Base-by-base conservation (phyloP, 768 basidiomycete genomes). In the Lactifluus rugatus region DNA sequence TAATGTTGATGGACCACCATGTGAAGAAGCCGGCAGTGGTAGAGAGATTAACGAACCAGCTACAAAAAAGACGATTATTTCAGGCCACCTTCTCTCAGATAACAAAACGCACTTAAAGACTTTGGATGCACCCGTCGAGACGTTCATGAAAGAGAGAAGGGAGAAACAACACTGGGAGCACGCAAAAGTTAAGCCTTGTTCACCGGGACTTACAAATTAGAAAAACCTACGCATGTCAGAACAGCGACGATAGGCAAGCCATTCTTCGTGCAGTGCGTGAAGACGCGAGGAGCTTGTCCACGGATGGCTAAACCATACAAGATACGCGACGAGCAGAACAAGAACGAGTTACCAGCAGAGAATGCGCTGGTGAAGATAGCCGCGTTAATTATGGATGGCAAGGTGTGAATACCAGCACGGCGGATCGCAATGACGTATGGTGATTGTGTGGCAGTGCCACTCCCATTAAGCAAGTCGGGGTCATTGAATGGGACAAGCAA, bases 341-440 rank as follows among this genome's bases (percentile, higher is more conserved):
- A 63, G 75, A 73, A 81, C 61, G 81, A 83, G 70, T 84, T 87
- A 52, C 79, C 82, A 16, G 86, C 82, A 26, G 84, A 87, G 74
- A 87, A 84, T 3, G 85, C 84, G 62, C 79, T 79, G 5, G 88
- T 80, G 66, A 91, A 79, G 65, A 90, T 74, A 54, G 74, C 76
- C 11, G 81, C 87, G 66, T 91, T 91, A 70, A 91, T 77, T 65
- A 91, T 79, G 47, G 81, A 80, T 6, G 82, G 81, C 32, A 87
- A 73, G 10, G 54, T 81, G 73, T 80, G 82, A 67, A 90, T 80
- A 11, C 89, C 86, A 0, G 87, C 84, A 41, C 78, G 76, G 46
- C 72, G 77, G 63, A 93, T 83, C 19, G 89, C 90, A 62, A 93
- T 85, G 54, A 93, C 90, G 70, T 89, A 94, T 2, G 91, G 91